Evolutionary conservation across 352 stramenopile species (phyloP), one percentile per base, ranked within the genome.

Genomic region (Globisporangium acanthophoron): DNA sequence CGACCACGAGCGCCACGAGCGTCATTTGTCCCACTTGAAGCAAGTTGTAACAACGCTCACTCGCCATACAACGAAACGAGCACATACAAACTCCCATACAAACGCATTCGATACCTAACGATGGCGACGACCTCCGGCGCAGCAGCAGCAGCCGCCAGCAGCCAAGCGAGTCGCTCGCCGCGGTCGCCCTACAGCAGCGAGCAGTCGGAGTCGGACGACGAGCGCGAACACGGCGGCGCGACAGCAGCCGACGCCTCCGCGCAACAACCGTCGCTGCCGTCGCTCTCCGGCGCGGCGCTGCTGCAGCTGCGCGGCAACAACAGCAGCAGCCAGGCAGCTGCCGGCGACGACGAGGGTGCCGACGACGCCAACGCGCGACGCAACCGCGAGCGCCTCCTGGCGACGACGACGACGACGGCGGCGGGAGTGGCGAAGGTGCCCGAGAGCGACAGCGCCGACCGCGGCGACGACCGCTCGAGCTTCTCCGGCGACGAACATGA

Each of bases 261-360:
- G 49, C 43, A 52, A 20, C 16, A 56, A 40, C 52, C 20, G 33
- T 44, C 39, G 27, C 44, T 15, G 24, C 70, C 73, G 1, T 74
- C 77, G 44, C 64, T 87, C 16, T 85, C 77, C 0, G 66, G 74
- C 12, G 68, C 70, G 6, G 70, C 73, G 12, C 64, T 79, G 56
- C 65, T 84, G 33, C 61, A 76, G 47, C 54, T 76, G 49, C 63
- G 55, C 39, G 39, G 59, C 18, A 33, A 58, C 18, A 44, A 21
- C 64, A 65, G 46, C 44, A 65, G 45, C 37, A 59, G 51, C 45
- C 52, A 65, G 37, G 35, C 58, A 13, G 33, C 50, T 5, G 51
- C 64, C 2, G 60, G 61, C 21, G 54, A 37, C 9, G 52, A 39
- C 20, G 35, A 61, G 29, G 62, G 61, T 16, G 46, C 54, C 40